Percentiles rank a stretch among this genome's conserved stretches.
Conservation (phyloP, 2,329 filamentous ascomycete genomes). For the Fusarium sp. region DNA sequence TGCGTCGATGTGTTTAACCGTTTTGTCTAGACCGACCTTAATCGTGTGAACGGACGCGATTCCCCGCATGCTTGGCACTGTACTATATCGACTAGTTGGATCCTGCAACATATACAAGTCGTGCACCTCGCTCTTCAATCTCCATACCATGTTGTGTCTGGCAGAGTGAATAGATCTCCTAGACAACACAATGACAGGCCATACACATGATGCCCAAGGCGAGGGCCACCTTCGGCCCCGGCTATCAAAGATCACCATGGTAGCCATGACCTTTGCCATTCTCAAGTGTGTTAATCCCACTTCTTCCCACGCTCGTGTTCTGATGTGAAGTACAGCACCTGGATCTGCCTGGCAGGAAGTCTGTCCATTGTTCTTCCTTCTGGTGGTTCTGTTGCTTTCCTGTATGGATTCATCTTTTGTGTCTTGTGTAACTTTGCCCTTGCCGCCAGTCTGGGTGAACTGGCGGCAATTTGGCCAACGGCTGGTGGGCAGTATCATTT, state of each 20-base stretch:
- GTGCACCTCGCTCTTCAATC: background rate
- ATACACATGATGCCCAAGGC: background rate
- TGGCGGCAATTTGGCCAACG: slow-evolving; percentile 61
- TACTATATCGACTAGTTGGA: background rate
- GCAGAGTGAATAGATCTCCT: too few species aligned
- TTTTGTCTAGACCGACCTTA: background rate
- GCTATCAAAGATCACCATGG: slow-evolving; percentile 58
- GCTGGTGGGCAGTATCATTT: slow-evolving; percentile 63
- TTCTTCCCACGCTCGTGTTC: background rate
- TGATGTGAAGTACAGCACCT: slow-evolving; percentile 39
- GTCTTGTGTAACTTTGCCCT: slow-evolving; percentile 60
- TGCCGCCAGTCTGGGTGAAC: slow-evolving; percentile 58
- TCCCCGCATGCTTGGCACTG: background rate
- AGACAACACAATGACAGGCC: slow-evolving; percentile 14
- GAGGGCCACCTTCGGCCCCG: slow-evolving; percentile 55
- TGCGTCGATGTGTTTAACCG: background rate
- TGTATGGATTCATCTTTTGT: slow-evolving; percentile 63
- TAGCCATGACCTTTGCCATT: slow-evolving; percentile 60
- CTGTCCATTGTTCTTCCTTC: slow-evolving; percentile 59
- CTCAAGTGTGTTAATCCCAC: slow-evolving; percentile 51
- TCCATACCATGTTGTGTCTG: background rate
- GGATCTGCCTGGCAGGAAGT: slow-evolving; percentile 57
- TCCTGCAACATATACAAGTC: slow-evolving; percentile 9
- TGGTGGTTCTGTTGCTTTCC: slow-evolving; percentile 57
- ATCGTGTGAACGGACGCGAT: background rate